phyloP scores from a whole-genome alignment of 169 alveolate genomes.

The Ichthyophthirius multifiliis region DNA sequence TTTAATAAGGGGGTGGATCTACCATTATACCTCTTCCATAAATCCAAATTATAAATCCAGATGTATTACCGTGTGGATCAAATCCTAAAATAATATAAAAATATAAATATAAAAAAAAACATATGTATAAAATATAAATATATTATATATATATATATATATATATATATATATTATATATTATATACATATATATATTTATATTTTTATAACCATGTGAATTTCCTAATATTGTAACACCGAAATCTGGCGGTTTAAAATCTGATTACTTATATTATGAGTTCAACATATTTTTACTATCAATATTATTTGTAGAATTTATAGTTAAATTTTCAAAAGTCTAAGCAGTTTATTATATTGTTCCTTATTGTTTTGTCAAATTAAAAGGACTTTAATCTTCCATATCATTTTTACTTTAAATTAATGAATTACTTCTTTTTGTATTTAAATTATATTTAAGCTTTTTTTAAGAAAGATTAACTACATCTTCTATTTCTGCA shows the following conservation, averaged over 20 bases:
- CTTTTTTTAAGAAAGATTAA: not conserved
- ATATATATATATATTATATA: too few relatives aligned
- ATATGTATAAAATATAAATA: not conserved
- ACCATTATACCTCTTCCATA: slow-evolving; percentile 49
- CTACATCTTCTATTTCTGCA: not conserved
- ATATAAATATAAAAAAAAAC: not conserved
- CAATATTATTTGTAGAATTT: not conserved
- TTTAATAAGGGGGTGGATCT: slow-evolving; percentile 46
- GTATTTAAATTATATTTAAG: not conserved
- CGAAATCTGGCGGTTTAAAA: slow-evolving; percentile 45
- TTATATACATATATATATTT: too few relatives aligned
- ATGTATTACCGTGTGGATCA: slow-evolving; percentile 38
- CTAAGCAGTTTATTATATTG: not conserved
- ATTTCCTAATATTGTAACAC: slow-evolving; percentile 38
- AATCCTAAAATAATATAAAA: slow-evolving; percentile 22
- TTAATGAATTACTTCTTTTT: not conserved
- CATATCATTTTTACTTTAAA: too few relatives aligned
- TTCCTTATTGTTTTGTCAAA: not conserved
- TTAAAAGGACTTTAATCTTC: too few relatives aligned
- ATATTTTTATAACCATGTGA: not conserved
- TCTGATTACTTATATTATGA: not conserved
- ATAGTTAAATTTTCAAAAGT: not conserved
- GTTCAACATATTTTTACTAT: not conserved
- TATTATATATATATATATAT: too few relatives aligned
- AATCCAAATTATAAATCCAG: slow-evolving; percentile 37